Base-by-base conservation (phyloP, 2,329 filamentous ascomycete species). In the Neofusicoccum ribis region DNA sequence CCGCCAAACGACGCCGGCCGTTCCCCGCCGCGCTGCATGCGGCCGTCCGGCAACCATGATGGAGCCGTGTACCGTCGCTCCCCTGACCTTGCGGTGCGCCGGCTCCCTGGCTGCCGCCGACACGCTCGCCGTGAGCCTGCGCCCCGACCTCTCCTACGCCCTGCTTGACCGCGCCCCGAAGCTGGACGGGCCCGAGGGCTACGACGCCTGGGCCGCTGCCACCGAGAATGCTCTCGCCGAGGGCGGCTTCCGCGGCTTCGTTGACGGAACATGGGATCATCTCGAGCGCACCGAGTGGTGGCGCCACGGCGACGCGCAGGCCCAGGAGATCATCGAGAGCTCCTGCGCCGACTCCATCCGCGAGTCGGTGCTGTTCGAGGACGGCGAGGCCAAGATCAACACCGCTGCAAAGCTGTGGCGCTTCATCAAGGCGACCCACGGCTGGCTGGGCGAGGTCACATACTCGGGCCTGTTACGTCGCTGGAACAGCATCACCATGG, bases 271-370 rank as follows among this genome's bases (percentile, higher is more conserved):
- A 3, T 60, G 56, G 56, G 43, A 60, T 43, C 56, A 60, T 15
- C 41, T 60, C 9, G 56, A 60, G 37, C 31, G 43, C 56, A 47
- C 56, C 56, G 56, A 60, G 41, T 60, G 56, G 56, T 60, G 56
- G 56, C 56, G 56, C 43, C 56, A 60, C 43, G 56, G 56, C 56
- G 56, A 60, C 27, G 56, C 56, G 5, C 56, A 60, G 56, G 56
- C 56, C 43, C 56, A 60, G 56, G 56, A 60, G 56, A 60, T 60
- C 43, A 47, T 60, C 56, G 56, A 60, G 56, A 60, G 56, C 56
- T 60, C 56, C 56, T 60, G 56, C 31, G 56, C 56, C 41, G 56
- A 60, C 56, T 20, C 43, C 41, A 60, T 60, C 12, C 56, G 43
- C n/a, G 43, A 27, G 14, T 60, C 56, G n/a, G 56, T 60, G 20